Evolutionary conservation across 73 alveolate genomes (phyloP).

Genomic region (Urostyla sp.): DNA sequence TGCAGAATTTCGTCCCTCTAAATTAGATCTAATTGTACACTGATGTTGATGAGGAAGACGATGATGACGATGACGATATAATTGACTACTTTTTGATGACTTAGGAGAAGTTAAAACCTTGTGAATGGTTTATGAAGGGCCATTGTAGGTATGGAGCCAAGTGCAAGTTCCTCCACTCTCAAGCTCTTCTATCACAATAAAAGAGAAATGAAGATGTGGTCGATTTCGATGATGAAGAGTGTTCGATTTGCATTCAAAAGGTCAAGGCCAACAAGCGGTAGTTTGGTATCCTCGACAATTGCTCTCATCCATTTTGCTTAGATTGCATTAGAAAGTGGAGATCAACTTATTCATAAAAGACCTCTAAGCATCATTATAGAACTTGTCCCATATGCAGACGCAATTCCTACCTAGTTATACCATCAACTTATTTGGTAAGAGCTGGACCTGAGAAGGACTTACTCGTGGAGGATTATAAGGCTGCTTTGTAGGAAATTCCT

Average conservation of each 20-base stretch:
- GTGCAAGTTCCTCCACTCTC: conserved; percentile 69
- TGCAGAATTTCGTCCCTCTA: too few relatives aligned
- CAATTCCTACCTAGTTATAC: conserved; percentile 63
- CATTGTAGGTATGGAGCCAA: conserved; percentile 71
- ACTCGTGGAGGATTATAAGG: conserved; percentile 60
- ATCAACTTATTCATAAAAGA: conserved; percentile 51
- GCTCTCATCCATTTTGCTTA: conserved; percentile 77
- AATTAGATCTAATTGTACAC: too few relatives aligned
- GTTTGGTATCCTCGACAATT: conserved; percentile 77
- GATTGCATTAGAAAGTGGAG: conserved; percentile 82
- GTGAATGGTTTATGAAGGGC: conserved; percentile 72
- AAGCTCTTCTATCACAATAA: not conserved
- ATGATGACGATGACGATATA: conserved; percentile 49
- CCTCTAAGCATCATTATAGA: conserved; percentile 65
- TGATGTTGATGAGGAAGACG: not conserved
- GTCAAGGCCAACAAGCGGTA: conserved; percentile 53
- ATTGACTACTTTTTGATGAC: conserved; percentile 43
- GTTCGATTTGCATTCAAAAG: conserved; percentile 75
- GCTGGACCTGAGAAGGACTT: conserved; percentile 68
- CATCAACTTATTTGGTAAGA: conserved; percentile 56
- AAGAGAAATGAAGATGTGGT: not conserved
- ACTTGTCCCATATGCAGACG: conserved; percentile 79
- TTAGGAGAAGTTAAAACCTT: conserved; percentile 33
- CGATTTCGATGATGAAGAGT: conserved; percentile 58
- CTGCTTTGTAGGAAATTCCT: conserved; percentile 58